Base-by-base conservation (phyloP, 495 filamentous ascomycete genomes). In the Cladorrhinum samala region DNA sequence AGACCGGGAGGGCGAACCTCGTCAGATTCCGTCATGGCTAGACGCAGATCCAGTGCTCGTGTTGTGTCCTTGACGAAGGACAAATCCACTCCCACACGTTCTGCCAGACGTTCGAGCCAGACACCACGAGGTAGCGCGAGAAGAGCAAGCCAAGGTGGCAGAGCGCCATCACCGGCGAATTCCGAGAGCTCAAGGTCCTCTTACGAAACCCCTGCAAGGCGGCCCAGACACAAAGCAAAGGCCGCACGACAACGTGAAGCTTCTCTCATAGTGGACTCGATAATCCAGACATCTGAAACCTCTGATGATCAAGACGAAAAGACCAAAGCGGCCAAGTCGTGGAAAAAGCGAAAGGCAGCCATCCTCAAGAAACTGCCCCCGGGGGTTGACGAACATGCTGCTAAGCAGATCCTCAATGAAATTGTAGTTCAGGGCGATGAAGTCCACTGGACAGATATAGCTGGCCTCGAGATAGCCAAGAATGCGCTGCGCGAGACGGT, bases 361-460 rank as follows among this genome's bases (percentile, higher is more conserved):
- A 74, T 94, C 24, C 66, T 95, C 59, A 87, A 87, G 55, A 83
- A 85, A 46, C 71, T 97, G 1, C 88, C 89, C 1, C 77, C 81
- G 45, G 88, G 88, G 2, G 81, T 96, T 40, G 93, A 99, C 64
- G 78, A 83, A 40, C 68, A 77, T 13, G 88, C 94, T 1, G 91
- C 91, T 1, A 85, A 86, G 55, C 90, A 96, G 55, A 94, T 99
- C 37, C 77, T 97, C 46, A 95, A 95, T 63, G 94, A 99, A 55
- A 95, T 99, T 49, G 90, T 99, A 9, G 84, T 96, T 7, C 82
- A 91, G 49, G 93, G 94, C 7, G 93, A 99, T 59, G 86, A 93
- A 60, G 93, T 99, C 0, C 88, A 88, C 62, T 99, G 94, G 94
- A 81, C 83, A 37, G 93, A 99, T 60, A 85, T 99, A 37, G 91